Percentiles rank a stretch among this genome's conserved stretches.
Evolutionary conservation across 129 eudicot species (phyloP).

Genomic region (Chrysanthemum seticuspe): DNA sequence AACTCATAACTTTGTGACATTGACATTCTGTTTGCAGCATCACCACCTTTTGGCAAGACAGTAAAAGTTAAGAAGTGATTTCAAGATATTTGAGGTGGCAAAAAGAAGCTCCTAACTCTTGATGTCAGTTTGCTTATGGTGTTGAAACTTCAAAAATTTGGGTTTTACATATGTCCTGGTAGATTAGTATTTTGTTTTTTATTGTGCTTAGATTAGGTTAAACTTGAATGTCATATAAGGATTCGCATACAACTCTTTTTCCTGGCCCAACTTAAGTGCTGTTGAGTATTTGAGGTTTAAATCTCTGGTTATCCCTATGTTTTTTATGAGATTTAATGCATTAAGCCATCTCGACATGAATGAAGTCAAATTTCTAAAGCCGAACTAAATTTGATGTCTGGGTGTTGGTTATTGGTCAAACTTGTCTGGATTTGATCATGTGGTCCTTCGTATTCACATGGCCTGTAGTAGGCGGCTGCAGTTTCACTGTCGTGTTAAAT

Average conservation of each 20-base stretch:
- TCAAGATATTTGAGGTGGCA: slow-evolving; percentile 15
- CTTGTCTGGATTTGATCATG: background rate
- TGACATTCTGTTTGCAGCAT: slow-evolving; percentile 16
- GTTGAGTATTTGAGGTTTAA: background rate
- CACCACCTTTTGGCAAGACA: background rate
- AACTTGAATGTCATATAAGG: slow-evolving; percentile 9
- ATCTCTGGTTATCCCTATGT: slow-evolving; percentile 2
- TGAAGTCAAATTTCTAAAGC: background rate
- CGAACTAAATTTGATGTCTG: background rate
- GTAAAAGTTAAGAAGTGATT: slow-evolving; percentile 15
- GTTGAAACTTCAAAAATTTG: slow-evolving; percentile 19
- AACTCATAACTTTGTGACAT: background rate
- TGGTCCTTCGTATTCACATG: background rate
- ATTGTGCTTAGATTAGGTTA: slow-evolving; percentile 23
- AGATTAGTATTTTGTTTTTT: slow-evolving; percentile 22
- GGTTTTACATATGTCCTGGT: slow-evolving; percentile 16
- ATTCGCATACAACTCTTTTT: background rate
- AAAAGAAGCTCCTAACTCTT: slow-evolving; percentile 10
- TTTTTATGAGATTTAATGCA: background rate
- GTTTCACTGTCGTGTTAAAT: background rate
- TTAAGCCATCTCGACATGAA: too few species aligned
- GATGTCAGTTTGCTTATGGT: slow-evolving; percentile 24
- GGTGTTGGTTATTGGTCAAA: background rate
- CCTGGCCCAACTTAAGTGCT: background rate
- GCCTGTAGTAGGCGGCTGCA: background rate